Evolutionary conservation across 1,139 yeast species (phyloP), one percentile per base, ranked within the genome.

Genomic region (Zygosaccharomyces pseudobailii): DNA sequence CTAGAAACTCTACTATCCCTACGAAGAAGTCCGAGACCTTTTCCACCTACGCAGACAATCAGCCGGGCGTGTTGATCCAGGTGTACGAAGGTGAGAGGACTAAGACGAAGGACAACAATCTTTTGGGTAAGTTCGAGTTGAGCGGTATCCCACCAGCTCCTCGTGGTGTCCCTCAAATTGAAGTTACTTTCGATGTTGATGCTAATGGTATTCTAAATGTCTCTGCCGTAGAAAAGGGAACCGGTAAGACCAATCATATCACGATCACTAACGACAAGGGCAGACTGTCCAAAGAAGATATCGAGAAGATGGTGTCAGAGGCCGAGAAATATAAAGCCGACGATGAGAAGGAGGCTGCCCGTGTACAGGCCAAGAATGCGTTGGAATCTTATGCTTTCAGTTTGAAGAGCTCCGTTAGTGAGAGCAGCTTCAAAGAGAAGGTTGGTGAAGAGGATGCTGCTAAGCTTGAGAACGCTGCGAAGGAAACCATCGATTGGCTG

Each of bases 41-140:
- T 82, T 88, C 97, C 50, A 89, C 97, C 53, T 94, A 92, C 63
- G 95, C 92, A 61, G 97, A 90, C 73, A 90, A 90, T 79, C 97
- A 90, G 75, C 95, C 95, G 59, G 90, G 95, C 69, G 97, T 90
- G 56, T 78, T 88, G 72, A 90, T 90, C 71, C 96, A 89, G 76
- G 96, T 90, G 52, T 90, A 74, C 68, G 97, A 90, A 75, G 97
- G 97, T 79, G 97, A 90, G 76, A 87, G 97, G 75, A 86, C 96
- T 50, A 79, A 87, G 77, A 88, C 95, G 55, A 87, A 87, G 76
- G 97, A 90, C 74, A 90, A 90, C 80, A 90, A 90, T 76, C 75
- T 85, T 68, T 80, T 90, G 63, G 97, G 97, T 73, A 90, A 90
- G 76, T 90, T 90, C 69, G 97, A 90, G 72, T 81, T 90, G 64